phyloP scores from a whole-genome alignment of 179 eudicot genomes.

The Silene noctiflora region DNA sequence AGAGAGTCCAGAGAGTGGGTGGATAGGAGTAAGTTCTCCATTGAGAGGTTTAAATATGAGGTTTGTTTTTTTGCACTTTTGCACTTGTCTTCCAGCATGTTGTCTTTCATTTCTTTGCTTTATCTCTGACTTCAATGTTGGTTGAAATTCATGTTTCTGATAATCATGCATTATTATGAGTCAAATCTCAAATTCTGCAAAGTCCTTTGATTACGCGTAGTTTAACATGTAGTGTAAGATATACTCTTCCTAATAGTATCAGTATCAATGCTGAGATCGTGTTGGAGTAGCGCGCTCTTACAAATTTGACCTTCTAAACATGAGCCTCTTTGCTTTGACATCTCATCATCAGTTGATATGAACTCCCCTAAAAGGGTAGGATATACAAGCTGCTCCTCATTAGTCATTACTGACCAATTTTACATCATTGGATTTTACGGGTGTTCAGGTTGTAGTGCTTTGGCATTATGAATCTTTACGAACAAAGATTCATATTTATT shows the following conservation, averaged over 20 bases:
- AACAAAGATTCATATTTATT: too few species aligned
- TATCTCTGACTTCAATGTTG: not conserved
- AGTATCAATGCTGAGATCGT: not conserved
- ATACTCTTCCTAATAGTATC: not conserved
- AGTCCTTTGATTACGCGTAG: too few species aligned
- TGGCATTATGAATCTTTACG: too few species aligned
- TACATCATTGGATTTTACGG: too few species aligned
- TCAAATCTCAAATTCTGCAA: not conserved
- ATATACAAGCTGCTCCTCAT: too few species aligned
- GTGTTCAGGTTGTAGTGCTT: too few species aligned
- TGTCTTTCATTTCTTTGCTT: not conserved
- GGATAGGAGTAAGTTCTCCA: conserved; percentile 17
- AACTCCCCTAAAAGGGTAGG: too few species aligned
- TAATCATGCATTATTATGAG: not conserved
- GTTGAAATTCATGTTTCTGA: not conserved
- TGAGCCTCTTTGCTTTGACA: too few species aligned
- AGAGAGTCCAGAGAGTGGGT: conserved; percentile 37
- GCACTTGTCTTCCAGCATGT: not conserved
- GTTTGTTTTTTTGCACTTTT: conserved; percentile 27
- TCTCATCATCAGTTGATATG: too few species aligned
- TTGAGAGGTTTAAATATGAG: conserved; percentile 28
- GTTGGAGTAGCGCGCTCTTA: not conserved
- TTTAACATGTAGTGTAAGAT: too few species aligned
- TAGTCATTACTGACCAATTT: too few species aligned
- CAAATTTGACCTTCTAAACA: not conserved